phyloP scores from a whole-genome alignment of 495 filamentous ascomycete species.

The Alectoria sarmentosa region DNA sequence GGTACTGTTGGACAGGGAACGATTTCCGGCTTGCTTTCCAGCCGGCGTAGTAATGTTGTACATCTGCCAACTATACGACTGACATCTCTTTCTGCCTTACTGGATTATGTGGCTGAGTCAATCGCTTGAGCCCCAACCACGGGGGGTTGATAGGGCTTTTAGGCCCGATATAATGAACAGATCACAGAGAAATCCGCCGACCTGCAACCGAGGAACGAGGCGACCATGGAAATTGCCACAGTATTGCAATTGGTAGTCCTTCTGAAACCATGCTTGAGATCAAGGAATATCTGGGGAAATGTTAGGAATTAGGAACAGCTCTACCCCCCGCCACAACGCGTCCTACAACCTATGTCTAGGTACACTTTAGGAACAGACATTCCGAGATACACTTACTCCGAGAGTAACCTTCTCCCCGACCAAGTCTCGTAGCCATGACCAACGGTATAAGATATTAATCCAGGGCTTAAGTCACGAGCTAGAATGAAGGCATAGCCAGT shows the following conservation, averaged over 20 bases:
- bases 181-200: conserved; percentile 57
- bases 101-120: conserved; percentile 26
- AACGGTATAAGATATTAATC: conserved; percentile 53
- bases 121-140: conserved; percentile 46
- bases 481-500: conserved; percentile 64
- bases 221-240: conserved; percentile 43
- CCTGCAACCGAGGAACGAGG: conserved; percentile 49
- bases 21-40: not conserved
- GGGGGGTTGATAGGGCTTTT: conserved; percentile 53
- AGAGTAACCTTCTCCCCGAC: conserved; percentile 52
- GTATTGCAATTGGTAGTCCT: not conserved
- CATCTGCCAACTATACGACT: not conserved
- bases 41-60: not conserved
- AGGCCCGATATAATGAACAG: conserved; percentile 51
- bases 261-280: not conserved
- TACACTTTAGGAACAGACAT: not conserved
- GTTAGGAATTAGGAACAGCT: not conserved
- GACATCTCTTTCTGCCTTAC: not conserved
- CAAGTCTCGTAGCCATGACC: conserved; percentile 61
- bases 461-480: conserved; percentile 59
- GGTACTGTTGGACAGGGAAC: not conserved
- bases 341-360: not conserved
- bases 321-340: not conserved
- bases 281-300: not conserved
- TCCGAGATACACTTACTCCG: conserved; percentile 39